Evolutionary conservation across 371 early-diverging fungal species (phyloP).

Genomic region (Apophysomyces sp.): DNA sequence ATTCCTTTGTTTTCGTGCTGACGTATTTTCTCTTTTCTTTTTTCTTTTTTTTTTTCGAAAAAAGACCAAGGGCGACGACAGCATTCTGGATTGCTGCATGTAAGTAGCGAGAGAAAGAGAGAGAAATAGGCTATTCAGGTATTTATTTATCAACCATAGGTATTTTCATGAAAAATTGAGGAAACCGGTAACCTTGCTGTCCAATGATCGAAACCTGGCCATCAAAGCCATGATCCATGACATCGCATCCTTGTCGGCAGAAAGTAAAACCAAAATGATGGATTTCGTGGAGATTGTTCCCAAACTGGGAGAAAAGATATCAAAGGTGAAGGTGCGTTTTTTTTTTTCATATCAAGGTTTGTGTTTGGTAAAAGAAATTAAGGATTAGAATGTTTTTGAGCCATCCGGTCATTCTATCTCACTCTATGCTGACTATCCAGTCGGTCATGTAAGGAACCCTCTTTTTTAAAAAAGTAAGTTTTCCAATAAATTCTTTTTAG

Average conservation of each 20-base stretch:
- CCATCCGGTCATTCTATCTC: not conserved
- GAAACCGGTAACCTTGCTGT: slow-evolving; percentile 22
- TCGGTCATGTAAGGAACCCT: not conserved
- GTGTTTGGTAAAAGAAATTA: no score
- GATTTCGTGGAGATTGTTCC: not conserved
- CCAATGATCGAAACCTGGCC: slow-evolving; percentile 42
- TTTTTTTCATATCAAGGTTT: no score
- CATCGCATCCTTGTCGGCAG: slow-evolving; percentile 28
- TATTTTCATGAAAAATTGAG: slow-evolving; percentile 19
- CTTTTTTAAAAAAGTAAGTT: no score
- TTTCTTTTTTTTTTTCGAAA: not conserved
- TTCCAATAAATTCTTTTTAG: no score
- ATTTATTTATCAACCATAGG: slow-evolving; percentile 4
- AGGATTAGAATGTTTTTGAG: no score
- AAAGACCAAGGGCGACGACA: slow-evolving; percentile 30
- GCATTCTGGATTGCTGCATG: slow-evolving; percentile 43
- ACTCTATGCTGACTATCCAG: not conserved
- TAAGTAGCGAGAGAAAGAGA: no score
- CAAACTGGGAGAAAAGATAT: not conserved
- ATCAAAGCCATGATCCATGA: slow-evolving; percentile 50
- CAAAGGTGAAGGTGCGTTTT: not conserved
- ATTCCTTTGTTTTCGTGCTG: not conserved
- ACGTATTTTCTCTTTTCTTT: not conserved
- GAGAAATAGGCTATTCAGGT: not conserved
- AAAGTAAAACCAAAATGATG: slow-evolving; percentile 17